Evolutionary conservation across 2,329 filamentous ascomycete genomes (phyloP).

Genomic region (Aureobasidium sp.): DNA sequence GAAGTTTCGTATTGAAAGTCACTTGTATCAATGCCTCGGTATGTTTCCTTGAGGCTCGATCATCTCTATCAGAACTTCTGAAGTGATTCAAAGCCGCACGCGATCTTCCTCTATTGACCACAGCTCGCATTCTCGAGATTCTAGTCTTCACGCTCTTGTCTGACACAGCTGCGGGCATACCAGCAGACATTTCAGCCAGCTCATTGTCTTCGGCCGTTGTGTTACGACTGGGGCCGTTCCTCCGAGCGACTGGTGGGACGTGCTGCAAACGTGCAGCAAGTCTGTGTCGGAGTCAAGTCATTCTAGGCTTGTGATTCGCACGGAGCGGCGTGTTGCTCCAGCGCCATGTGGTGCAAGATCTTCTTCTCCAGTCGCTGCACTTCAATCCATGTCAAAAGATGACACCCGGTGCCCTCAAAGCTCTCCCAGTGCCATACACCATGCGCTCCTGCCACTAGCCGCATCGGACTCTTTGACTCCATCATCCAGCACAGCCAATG

Average conservation of each 20-base stretch:
- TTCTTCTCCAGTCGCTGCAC: too few relatives aligned
- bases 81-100: background rate
- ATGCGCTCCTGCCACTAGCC: background rate
- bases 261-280: background rate
- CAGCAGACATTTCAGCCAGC: background rate
- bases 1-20: background rate
- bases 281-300: background rate
- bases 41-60: background rate
- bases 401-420: background rate
- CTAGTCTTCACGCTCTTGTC: background rate
- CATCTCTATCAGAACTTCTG: background rate
- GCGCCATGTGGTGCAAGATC: background rate
- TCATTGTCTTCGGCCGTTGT: background rate
- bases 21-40: background rate
- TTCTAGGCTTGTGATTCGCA: background rate
- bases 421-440: constrained; percentile 6
- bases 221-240: background rate
- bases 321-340: background rate
- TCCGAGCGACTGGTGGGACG: background rate
- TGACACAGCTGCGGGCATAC: too few relatives aligned
- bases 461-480: background rate
- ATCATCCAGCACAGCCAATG: background rate
- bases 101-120: background rate
- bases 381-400: background rate
- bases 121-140: background rate